phyloP scores from a whole-genome alignment of 768 basidiomycete species.

The Pulveroboletus ravenelii region DNA sequence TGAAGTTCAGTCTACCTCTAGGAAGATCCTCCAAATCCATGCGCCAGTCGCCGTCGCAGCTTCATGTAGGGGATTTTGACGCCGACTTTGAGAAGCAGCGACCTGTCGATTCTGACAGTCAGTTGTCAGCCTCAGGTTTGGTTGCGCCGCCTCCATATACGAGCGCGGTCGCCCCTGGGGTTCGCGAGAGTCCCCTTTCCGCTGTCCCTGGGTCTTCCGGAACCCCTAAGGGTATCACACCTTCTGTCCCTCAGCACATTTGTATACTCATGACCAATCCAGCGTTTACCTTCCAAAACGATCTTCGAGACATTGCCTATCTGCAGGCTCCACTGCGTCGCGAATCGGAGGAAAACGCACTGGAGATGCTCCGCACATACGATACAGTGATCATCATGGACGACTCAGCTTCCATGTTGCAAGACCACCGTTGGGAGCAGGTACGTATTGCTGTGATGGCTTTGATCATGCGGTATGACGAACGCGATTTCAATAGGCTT shows the following conservation, averaged over 20 bases:
- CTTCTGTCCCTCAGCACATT: constrained; percentile 18
- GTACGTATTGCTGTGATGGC: constrained; percentile 23
- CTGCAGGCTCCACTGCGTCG: constrained; percentile 23
- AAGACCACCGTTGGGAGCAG: constrained; percentile 44
- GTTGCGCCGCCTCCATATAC: constrained; percentile 25
- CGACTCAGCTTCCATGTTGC: constrained; percentile 55
- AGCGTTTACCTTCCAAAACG: constrained; percentile 13
- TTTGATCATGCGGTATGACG: neutral
- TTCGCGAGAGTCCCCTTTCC: constrained; percentile 4
- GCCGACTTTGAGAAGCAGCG: constrained; percentile 1
- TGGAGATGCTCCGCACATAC: constrained; percentile 40
- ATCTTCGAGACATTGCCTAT: constrained; percentile 20
- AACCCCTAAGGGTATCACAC: constrained; percentile 15
- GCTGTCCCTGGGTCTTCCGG: constrained; percentile 4
- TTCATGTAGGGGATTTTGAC: neutral
- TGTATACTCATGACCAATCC: constrained; percentile 23
- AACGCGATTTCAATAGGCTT: constrained; percentile 2
- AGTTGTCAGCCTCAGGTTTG: constrained; percentile 3
- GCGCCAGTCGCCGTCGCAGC: constrained; percentile 12
- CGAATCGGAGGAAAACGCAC: constrained; percentile 26
- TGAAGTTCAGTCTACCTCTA: constrained; percentile 3
- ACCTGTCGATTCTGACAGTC: neutral
- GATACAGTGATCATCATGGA: constrained; percentile 58
- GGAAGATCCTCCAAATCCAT: constrained; percentile 5
- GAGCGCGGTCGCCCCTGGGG: neutral